Base-by-base conservation (phyloP, 208 protist genomes). In the Acanthamoeba culbertsoni region DNA sequence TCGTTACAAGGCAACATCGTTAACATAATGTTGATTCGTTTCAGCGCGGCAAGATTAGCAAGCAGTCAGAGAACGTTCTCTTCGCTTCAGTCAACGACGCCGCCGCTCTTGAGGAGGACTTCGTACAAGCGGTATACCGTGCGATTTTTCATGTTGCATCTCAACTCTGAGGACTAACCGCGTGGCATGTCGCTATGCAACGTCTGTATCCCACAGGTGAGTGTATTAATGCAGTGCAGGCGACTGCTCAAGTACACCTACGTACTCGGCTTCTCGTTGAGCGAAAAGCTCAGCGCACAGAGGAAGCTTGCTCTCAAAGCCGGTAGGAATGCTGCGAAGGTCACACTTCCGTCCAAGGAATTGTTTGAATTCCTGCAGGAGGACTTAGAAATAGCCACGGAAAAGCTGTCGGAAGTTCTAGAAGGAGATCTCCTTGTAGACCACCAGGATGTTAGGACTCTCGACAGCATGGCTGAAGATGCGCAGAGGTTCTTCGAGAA, bases 201-300 rank as follows among this genome's bases (percentile, higher is more conserved):
- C n/a, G n/a, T n/a, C n/a, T n/a, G n/a, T n/a, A 59, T 59, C 14
- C 51, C 51, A 14, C 63, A 75, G 75, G 40, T 86, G 8, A 86
- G 55, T 26, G 43, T 86, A 10, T 23, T 86, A 4, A 6, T 86
- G n/a, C 75, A 86, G 40, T 86, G 75, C 75, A 48, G 75, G n/a
- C 75, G 75, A 12, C 28, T 86, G 75, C 75, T 86, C 43, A 86
- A 86, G 75, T 86, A 86, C 75, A 55, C 75, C 26, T 86, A 86
- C 26, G 75, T 86, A 37, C 40, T 86, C 16, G 55, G 40, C 43
- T 86, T 59, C 75, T 5, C 16, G 12, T 26, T 59, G 43, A 31
- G 40, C 18, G 75, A 86, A 6, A 18, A 86, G 33, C 23, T 0
- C 46, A 57, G 35, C 26, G 18, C 46, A 12, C 6, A 12, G 5